A percentile compares a stretch with the other conserved stretches of the same genome.
Conservation (phyloP, 257 asterid species). For the Plectranthus barbatus region DNA sequence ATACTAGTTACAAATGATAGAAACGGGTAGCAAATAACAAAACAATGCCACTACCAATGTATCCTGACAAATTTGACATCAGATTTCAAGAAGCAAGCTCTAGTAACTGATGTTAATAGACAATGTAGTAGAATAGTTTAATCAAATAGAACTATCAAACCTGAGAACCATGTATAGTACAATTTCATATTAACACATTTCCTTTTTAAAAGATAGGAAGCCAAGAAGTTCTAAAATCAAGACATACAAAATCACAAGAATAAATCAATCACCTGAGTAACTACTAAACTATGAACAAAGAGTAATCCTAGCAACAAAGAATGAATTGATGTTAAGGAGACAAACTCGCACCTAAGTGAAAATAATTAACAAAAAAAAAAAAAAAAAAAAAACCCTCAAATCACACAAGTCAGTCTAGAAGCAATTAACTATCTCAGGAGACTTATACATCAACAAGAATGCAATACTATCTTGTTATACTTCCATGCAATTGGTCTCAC, state of each 20-base stretch:
- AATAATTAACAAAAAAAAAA: too few species aligned
- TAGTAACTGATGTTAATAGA: background rate
- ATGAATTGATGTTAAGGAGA: background rate
- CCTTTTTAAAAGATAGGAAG: background rate
- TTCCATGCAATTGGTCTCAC: background rate
- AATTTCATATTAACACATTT: background rate
- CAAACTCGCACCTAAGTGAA: too few species aligned
- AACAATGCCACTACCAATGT: background rate
- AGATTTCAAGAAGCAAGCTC: background rate
- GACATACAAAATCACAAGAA: background rate
- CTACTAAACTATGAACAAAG: background rate
- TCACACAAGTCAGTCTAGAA: background rate
- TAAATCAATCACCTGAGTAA: background rate
- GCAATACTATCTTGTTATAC: background rate
- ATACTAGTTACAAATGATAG: background rate
- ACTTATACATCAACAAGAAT: background rate
- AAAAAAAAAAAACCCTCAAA: background rate
- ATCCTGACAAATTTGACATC: background rate
- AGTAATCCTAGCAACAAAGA: background rate
- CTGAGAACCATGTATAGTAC: background rate
- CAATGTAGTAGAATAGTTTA: constrained; percentile 2
- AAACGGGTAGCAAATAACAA: background rate
- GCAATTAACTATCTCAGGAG: background rate
- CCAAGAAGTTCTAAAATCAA: background rate
- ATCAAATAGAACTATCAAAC: background rate